Conservation (phyloP, 148 eudicot species). For the Talinum fruticosum region DNA sequence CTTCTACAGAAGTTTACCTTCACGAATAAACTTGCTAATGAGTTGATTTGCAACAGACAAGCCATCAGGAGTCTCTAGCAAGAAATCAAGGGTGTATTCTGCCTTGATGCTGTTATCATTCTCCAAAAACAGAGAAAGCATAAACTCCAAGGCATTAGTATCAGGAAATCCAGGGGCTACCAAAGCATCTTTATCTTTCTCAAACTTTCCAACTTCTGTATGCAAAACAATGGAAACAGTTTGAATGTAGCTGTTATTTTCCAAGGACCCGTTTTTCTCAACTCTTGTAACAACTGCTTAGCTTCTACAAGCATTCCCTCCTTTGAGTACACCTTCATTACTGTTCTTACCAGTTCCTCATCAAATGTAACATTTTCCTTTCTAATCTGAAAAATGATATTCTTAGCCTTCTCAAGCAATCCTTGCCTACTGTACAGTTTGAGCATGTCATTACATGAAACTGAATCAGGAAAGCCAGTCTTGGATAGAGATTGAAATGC, state of each 20-base stretch:
- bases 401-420: conserved; percentile 58
- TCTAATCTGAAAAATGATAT: conserved; percentile 48
- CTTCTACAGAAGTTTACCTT: conserved; percentile 34
- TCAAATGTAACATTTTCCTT: conserved; percentile 57
- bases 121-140: conserved; percentile 55
- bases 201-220: conserved; percentile 26
- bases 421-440: conserved; percentile 49
- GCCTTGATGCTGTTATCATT: conserved; percentile 33
- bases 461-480: conserved; percentile 58
- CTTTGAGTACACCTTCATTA: conserved; percentile 59
- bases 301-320: conserved; percentile 61
- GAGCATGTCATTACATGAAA: conserved; percentile 67
- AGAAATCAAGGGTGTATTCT: conserved; percentile 39
- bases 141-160: conserved; percentile 49
- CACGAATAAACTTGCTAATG: conserved; percentile 46
- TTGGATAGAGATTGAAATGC: conserved; percentile 56
- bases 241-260: conserved; percentile 42
- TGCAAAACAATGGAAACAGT: conserved; percentile 37
- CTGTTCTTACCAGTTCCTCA: conserved; percentile 56
- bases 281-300: conserved; percentile 51
- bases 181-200: conserved; percentile 27
- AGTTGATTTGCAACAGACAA: conserved; percentile 55
- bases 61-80: conserved; percentile 59
- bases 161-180: conserved; percentile 36
- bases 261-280: conserved; percentile 28